Evolutionary conservation across 2,329 filamentous ascomycete genomes (phyloP).

Genomic region (Exophiala viscosa): DNA sequence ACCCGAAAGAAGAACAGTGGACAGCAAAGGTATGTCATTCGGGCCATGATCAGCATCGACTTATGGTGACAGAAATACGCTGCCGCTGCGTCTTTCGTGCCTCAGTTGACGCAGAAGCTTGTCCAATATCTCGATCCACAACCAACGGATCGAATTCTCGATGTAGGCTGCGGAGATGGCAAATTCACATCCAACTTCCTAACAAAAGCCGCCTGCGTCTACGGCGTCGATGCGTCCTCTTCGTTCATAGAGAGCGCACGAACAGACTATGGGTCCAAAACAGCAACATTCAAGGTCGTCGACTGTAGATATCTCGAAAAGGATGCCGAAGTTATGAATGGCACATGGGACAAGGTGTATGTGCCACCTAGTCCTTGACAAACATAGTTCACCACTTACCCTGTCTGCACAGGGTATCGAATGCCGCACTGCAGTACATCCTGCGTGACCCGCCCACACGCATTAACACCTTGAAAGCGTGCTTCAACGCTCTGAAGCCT

Average conservation of each 20-base stretch:
- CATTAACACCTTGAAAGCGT: constrained; percentile 51
- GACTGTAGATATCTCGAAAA: constrained; percentile 37
- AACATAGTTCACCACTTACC: constrained; percentile 2
- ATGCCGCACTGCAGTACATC: constrained; percentile 66
- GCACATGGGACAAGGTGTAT: constrained; percentile 47
- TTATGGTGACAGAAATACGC: constrained; percentile 43
- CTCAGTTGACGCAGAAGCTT: constrained; percentile 58
- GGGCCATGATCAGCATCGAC: background rate
- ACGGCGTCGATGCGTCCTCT: constrained; percentile 58
- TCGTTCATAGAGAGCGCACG: constrained; percentile 57
- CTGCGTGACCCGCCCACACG: constrained; percentile 48
- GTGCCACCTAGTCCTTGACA: constrained; percentile 30
- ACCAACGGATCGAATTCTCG: constrained; percentile 56
- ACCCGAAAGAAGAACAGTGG: background rate
- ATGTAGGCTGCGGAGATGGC: constrained; percentile 64
- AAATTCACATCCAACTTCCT: constrained; percentile 56
- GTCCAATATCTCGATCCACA: constrained; percentile 57
- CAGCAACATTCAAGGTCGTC: constrained; percentile 30
- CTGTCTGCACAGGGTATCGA: constrained; percentile 45
- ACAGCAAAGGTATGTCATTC: background rate
- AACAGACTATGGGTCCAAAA: constrained; percentile 36
- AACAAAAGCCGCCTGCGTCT: constrained; percentile 47
- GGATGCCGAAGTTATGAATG: constrained; percentile 28
- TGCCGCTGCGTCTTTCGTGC: constrained; percentile 60
- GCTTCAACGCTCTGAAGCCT: constrained; percentile 51